A percentile compares a stretch with the other conserved stretches of the same genome.
phyloP scores from a whole-genome alignment of 2,329 filamentous ascomycete genomes.

The Epicoccum nigrum region DNA sequence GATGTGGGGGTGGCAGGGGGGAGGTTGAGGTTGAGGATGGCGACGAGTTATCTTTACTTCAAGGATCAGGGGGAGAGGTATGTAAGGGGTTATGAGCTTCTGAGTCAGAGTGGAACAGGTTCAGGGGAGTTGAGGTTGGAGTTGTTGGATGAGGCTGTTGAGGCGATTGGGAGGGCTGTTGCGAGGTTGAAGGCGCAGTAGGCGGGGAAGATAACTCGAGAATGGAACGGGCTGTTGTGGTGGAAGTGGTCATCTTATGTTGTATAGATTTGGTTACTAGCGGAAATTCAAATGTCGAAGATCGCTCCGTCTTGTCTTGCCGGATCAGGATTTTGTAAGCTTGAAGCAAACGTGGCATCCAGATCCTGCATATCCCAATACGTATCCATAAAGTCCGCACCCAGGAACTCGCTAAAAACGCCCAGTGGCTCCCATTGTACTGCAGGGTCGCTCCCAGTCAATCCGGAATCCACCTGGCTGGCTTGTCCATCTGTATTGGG shows the following conservation, averaged over 20 bases:
- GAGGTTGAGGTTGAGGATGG: slow-evolving; percentile 6
- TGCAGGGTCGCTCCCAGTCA: neutral
- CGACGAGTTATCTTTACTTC: slow-evolving; percentile 12
- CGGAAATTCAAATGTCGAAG: no score
- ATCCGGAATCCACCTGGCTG: neutral
- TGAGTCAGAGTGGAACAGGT: neutral
- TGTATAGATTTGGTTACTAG: no score
- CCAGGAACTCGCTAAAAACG: neutral
- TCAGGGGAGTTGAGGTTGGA: neutral
- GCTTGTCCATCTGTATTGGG: neutral
- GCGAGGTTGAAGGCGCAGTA: neutral
- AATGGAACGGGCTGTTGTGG: neutral
- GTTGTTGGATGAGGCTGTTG: neutral
- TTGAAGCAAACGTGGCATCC: neutral
- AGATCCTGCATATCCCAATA: neutral
- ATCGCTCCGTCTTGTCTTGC: no score
- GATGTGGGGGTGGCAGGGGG: slow-evolving; percentile 2
- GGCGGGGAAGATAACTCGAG: neutral
- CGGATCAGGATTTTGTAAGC: no score
- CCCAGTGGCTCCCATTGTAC: neutral
- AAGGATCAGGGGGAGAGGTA: neutral
- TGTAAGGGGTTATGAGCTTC: neutral
- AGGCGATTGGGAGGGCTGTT: neutral
- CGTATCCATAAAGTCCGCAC: neutral
- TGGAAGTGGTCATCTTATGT: no score